Evolutionary conservation across 163 green algal species (phyloP).

Genomic region (Botryococcus braunii): DNA sequence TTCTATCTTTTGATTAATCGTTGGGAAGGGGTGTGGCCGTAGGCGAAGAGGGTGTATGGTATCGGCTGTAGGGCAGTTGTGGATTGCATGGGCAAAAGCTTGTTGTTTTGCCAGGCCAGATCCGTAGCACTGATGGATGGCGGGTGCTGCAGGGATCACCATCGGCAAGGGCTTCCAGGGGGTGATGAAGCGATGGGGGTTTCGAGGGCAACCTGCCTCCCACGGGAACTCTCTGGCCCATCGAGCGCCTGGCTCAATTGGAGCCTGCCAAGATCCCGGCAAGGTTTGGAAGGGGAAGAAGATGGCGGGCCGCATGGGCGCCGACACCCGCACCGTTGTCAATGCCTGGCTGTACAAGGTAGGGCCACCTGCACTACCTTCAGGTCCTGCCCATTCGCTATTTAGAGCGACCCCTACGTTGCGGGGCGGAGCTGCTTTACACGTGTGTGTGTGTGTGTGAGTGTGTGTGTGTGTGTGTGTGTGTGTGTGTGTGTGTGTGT

Average conservation of each 20-base stretch:
- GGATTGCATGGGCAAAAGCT: not conserved
- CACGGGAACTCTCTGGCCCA: slow-evolving; percentile 84
- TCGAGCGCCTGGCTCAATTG: slow-evolving; percentile 44
- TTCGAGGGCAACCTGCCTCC: slow-evolving; percentile 73
- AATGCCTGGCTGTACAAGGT: slow-evolving; percentile 80
- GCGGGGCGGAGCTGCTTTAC: too few relatives aligned
- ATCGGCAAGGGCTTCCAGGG: slow-evolving; percentile 94
- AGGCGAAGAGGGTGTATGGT: too few relatives aligned
- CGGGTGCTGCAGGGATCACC: slow-evolving; percentile 51
- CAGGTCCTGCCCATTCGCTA: too few relatives aligned
- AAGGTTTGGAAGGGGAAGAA: slow-evolving; percentile 96
- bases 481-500: too few relatives aligned
- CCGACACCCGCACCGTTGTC: slow-evolving; percentile 66
- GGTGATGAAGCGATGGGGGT: slow-evolving; percentile 92
- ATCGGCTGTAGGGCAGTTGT: not conserved
- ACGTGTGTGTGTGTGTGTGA: not conserved
- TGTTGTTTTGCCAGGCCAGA: not conserved
- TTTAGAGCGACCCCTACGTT: too few relatives aligned
- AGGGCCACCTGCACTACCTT: too few relatives aligned
- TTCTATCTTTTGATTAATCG: too few relatives aligned
- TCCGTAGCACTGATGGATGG: not conserved
- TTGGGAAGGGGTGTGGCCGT: too few relatives aligned
- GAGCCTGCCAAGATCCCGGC: slow-evolving; percentile 72
- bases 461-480: too few relatives aligned
- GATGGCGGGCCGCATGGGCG: slow-evolving; percentile 92